phyloP scores from a whole-genome alignment of 2,329 filamentous ascomycete genomes.

The Penicillium oxalicum region DNA sequence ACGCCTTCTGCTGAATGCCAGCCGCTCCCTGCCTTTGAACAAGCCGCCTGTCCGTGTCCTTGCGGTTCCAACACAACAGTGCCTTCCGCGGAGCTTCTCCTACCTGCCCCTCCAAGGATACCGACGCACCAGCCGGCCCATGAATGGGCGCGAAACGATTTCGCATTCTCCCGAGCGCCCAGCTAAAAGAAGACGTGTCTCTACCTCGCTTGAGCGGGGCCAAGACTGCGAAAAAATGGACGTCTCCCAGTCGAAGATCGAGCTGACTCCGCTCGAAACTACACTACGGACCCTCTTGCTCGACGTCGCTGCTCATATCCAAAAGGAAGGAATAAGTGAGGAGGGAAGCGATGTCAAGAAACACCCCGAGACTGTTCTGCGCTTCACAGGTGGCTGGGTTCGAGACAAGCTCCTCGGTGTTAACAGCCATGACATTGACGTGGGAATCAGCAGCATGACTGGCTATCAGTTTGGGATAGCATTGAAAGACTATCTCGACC shows the following conservation, averaged over 20 bases:
- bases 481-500: constrained; percentile 40
- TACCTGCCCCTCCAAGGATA: constrained; percentile 9
- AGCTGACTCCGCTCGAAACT: constrained; percentile 64
- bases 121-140: constrained; percentile 16
- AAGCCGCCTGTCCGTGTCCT: constrained; percentile 13
- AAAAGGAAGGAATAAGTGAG: constrained; percentile 36
- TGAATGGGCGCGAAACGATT: constrained; percentile 21
- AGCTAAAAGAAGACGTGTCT: constrained; percentile 31
- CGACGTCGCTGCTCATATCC: constrained; percentile 70
- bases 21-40: constrained; percentile 9
- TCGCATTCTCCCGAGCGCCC: constrained; percentile 19
- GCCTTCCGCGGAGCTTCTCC: constrained; percentile 7
- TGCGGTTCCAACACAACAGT: constrained; percentile 7
- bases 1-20: constrained; percentile 13
- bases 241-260: constrained; percentile 35
- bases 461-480: constrained; percentile 43
- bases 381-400: constrained; percentile 48
- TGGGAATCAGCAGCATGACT: constrained; percentile 46
- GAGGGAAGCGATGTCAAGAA: constrained; percentile 20
- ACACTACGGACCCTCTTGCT: constrained; percentile 71
- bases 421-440: constrained; percentile 45
- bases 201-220: constrained; percentile 18
- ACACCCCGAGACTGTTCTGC: constrained; percentile 32
- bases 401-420: constrained; percentile 45
- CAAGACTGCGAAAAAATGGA: constrained; percentile 21